Base-by-base conservation (phyloP, 306 rosid species). In the Argentina anserina region DNA sequence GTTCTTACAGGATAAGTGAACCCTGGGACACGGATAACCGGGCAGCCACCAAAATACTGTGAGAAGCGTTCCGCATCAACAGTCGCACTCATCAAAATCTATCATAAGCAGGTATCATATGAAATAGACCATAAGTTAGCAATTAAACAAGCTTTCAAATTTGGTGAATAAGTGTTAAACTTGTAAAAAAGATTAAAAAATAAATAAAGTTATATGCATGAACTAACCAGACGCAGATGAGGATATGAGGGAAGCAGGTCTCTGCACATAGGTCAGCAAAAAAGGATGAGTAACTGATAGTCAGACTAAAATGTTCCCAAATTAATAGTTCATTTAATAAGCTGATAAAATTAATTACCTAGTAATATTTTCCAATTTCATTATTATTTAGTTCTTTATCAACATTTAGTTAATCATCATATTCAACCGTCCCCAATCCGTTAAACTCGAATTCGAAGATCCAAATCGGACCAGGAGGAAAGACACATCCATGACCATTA, bases 71-170 rank as follows among this genome's bases (percentile, higher is more conserved):
- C 86, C 65, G 91, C 88, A 77, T 91, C 95, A 68, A 94, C 50
- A 40, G 99, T 94, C 60, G 99, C 99, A 82, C 99, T 94, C 99
- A 91, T 94, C 65, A 94, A 74, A 84, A 94, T 87, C 99, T 94
- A 91, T 74, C 69, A 28, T 21, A 28, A 18, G 20, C 52, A 39
- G 58, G 55, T 14, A 68, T 47, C 67, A 75, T 25, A 68, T 58
- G 70, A 70, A 36, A 34, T 26, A 9, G 40, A 13, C 31, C 41
- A 20, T 10, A 50, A 6, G 31, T 67, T 39, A 10, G 46, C 63
- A 55, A 55, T 21, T 9, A 62, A 61, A 9, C 20, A 25, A 64
- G 73, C n/a, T 75, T 7, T 42, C 37, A 8, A 69, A n/a, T n/a
- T n/a, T n/a, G n/a, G n/a, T n/a, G n/a, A 55, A 65, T 42, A 14